phyloP scores from a whole-genome alignment of 192 early-diverging fungal genomes.

The Spizellomyces punctatus region DNA sequence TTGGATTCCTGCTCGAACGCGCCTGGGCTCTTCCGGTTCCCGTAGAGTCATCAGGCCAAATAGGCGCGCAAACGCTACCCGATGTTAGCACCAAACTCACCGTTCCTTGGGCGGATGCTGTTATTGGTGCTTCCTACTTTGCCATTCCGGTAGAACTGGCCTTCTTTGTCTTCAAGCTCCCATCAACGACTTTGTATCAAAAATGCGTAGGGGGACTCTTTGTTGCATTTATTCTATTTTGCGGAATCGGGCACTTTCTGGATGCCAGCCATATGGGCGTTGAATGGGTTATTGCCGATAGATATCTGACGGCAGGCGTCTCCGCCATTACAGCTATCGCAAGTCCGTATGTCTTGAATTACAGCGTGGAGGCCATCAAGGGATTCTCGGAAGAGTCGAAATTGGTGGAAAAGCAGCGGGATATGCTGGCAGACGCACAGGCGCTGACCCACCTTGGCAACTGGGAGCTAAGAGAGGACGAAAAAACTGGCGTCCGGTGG shows the following conservation, averaged over 20 bases:
- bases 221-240: constrained; percentile 21
- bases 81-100: not conserved
- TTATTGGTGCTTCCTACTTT: constrained; percentile 22
- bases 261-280: not conserved
- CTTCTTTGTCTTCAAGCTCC: constrained; percentile 17
- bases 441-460: constrained; percentile 23
- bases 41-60: too few relatives aligned
- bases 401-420: constrained; percentile 18
- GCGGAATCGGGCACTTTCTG: constrained; percentile 24
- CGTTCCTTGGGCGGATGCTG: not conserved
- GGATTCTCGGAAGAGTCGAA: not conserved
- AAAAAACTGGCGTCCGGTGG: constrained; percentile 6
- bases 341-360: constrained; percentile 9
- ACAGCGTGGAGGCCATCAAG: constrained; percentile 9
- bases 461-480: constrained; percentile 11
- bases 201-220: constrained; percentile 16
- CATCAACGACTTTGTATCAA: constrained; percentile 13
- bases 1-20: too few relatives aligned
- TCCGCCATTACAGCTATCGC: constrained; percentile 18
- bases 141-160: constrained; percentile 30
- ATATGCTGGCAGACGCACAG: constrained; percentile 16
- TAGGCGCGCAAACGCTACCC: not conserved
- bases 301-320: constrained; percentile 11
- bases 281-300: not conserved
- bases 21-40: too few relatives aligned